Conservation (phyloP, 805 yeast species). For the Kregervanrija fluxuum region DNA sequence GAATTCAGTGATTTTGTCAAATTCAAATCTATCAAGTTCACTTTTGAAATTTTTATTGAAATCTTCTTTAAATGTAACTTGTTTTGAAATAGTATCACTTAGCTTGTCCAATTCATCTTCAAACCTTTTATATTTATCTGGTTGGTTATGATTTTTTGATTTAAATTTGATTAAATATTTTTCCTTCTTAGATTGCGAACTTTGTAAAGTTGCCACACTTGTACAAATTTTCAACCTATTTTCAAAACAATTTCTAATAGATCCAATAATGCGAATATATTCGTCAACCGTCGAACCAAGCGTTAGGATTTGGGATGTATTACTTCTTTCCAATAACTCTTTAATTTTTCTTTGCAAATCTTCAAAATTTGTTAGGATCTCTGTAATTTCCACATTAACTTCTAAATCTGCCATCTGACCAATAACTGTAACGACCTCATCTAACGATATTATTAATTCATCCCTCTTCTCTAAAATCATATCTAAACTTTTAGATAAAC, state of each 20-base stretch:
- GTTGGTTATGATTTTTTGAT: constrained; percentile 40
- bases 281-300: constrained; percentile 85
- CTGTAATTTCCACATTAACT: constrained; percentile 56
- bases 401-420: constrained; percentile 67
- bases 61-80: constrained; percentile 53
- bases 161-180: constrained; percentile 36
- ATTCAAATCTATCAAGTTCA: constrained; percentile 66
- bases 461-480: constrained; percentile 65
- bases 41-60: constrained; percentile 58
- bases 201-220: constrained; percentile 38
- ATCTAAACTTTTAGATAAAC: constrained; percentile 66
- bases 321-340: constrained; percentile 68
- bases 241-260: constrained; percentile 64
- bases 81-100: constrained; percentile 44
- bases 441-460: constrained; percentile 61
- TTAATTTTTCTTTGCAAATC: constrained; percentile 63
- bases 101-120: constrained; percentile 53
- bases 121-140: constrained; percentile 53
- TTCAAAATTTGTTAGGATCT: constrained; percentile 63
- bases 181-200: constrained; percentile 37
- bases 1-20: constrained; percentile 73
- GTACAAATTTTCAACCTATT: constrained; percentile 58
- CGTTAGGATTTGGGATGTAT: constrained; percentile 79
- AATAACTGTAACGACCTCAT: constrained; percentile 49
- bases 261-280: constrained; percentile 68